Evolutionary conservation across 2,329 filamentous ascomycete genomes (phyloP).

Genomic region (Acephala macrosclerotiorum): DNA sequence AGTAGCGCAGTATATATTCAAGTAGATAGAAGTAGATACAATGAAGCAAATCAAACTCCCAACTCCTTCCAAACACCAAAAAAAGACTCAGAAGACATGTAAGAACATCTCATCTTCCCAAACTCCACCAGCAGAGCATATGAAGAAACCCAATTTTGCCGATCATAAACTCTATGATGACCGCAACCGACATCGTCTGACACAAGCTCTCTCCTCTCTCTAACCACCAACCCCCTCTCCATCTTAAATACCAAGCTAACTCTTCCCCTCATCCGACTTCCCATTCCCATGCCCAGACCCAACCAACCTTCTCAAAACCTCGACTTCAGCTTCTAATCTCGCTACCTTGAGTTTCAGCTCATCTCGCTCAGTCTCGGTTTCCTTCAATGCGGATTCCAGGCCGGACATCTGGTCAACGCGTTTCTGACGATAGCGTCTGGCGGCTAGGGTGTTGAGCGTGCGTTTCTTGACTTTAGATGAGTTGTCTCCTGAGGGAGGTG

Average conservation of each 20-base stretch:
- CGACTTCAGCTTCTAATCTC: constrained; percentile 69
- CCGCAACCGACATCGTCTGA: constrained; percentile 37
- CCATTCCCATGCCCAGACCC: constrained; percentile 15
- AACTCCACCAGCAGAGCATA: not conserved
- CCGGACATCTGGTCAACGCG: constrained; percentile 70
- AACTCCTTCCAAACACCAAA: not conserved
- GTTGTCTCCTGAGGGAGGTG: not conserved
- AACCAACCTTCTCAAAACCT: constrained; percentile 62
- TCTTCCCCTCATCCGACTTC: not conserved
- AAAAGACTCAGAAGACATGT: not conserved
- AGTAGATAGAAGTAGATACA: not conserved
- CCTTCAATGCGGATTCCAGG: constrained; percentile 65
- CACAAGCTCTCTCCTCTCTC: not conserved
- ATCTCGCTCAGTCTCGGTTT: constrained; percentile 67
- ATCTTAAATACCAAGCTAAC: not conserved
- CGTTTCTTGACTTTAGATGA: constrained; percentile 56
- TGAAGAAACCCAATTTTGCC: constrained; percentile 37
- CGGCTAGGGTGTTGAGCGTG: constrained; percentile 74
- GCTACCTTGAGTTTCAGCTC: constrained; percentile 68
- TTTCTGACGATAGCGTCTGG: constrained; percentile 74
- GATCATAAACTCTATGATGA: constrained; percentile 32
- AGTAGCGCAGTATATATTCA: not conserved
- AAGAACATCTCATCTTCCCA: not conserved
- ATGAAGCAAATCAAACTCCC: constrained; percentile 1
- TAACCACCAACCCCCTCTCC: constrained; percentile 1